These are phyloP conservation scores for Borovskyia barvae DNA, from an alignment of 208 protist genomes.

Conservation along the genomic window DNA sequence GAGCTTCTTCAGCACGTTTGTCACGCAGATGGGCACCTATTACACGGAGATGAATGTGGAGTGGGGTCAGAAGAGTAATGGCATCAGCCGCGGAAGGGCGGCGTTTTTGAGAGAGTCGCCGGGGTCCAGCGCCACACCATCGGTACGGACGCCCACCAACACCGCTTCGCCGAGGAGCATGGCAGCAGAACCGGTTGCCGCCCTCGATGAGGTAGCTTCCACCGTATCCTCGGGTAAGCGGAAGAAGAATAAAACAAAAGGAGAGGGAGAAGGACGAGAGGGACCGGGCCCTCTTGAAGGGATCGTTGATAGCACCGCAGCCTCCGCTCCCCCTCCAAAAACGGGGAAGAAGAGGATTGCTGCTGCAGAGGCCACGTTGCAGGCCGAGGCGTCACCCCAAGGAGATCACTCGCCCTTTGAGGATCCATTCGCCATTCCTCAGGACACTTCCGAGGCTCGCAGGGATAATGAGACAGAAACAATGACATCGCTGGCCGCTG, in stretches of 20 bases:
- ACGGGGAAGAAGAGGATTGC: constrained; percentile 13
- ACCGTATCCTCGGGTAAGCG: too few relatives aligned
- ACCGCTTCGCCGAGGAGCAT: too few relatives aligned
- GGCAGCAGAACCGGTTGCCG: too few relatives aligned
- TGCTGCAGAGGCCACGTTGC: neutral
- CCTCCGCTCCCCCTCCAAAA: constrained; percentile 10
- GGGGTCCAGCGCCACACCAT: neutral
- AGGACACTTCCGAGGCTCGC: neutral
- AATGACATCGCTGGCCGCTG: constrained; percentile 10
- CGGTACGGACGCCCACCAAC: neutral
- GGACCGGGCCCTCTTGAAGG: neutral
- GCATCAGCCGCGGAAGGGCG: constrained; percentile 31
- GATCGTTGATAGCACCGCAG: neutral
- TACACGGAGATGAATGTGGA: constrained; percentile 33
- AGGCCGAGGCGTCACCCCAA: too few relatives aligned
- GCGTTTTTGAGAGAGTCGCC: constrained; percentile 27
- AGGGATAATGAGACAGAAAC: constrained; percentile 11
- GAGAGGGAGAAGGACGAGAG: constrained; percentile 4
- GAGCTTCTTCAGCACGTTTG: constrained; percentile 67
- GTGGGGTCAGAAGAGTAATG: constrained; percentile 15
- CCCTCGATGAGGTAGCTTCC: too few relatives aligned
- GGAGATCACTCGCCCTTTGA: too few relatives aligned
- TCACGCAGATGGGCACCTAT: constrained; percentile 46
- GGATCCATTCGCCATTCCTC: too few relatives aligned
- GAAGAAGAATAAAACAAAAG: too few relatives aligned